A percentile compares a stretch with the other conserved stretches of the same genome.
These are phyloP conservation scores for Pascua guehoae DNA, from an alignment of 1,284 basidiomycete genomes.

Conservation along the genomic window DNA sequence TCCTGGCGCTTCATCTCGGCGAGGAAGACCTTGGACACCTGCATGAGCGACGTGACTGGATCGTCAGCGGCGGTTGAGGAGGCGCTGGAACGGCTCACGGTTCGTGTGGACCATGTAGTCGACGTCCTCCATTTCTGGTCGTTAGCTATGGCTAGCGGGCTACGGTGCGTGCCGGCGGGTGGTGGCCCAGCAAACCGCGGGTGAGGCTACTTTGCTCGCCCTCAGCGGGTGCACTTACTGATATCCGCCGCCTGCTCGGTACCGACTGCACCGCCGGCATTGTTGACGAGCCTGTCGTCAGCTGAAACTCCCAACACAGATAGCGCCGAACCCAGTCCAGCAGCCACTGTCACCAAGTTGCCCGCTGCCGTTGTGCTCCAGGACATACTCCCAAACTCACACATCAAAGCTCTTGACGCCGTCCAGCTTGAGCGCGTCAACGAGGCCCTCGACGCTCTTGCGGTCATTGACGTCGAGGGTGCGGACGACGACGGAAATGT, in stretches of 20 bases:
- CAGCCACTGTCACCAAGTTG: too few species aligned
- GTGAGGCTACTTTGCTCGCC: too few species aligned
- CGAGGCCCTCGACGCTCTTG: conserved; percentile 13
- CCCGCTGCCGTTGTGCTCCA: not conserved
- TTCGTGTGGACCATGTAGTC: conserved; percentile 81
- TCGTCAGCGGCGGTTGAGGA: not conserved
- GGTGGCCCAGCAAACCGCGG: too few species aligned
- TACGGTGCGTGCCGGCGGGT: too few species aligned
- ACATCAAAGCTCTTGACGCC: conserved; percentile 16
- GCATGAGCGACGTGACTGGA: conserved; percentile 8
- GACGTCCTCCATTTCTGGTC: conserved; percentile 17
- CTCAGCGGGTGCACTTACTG: not conserved
- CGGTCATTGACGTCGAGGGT: conserved; percentile 23
- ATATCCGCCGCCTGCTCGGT: conserved; percentile 26
- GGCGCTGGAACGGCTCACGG: conserved; percentile 50
- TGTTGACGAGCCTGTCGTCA: conserved; percentile 19
- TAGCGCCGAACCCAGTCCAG: not conserved
- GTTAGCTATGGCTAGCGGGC: not conserved
- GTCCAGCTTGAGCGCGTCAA: conserved; percentile 7
- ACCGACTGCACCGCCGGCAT: conserved; percentile 21
- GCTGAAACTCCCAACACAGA: not conserved
- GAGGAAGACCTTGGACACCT: conserved; percentile 10
- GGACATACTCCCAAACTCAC: conserved; percentile 2
- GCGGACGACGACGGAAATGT: conserved; percentile 2
- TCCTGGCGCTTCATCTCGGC: conserved; percentile 80